These are phyloP conservation scores for Didymosphaeria variabile DNA, from an alignment of 2,329 filamentous ascomycete genomes.

Conservation along the genomic window DNA sequence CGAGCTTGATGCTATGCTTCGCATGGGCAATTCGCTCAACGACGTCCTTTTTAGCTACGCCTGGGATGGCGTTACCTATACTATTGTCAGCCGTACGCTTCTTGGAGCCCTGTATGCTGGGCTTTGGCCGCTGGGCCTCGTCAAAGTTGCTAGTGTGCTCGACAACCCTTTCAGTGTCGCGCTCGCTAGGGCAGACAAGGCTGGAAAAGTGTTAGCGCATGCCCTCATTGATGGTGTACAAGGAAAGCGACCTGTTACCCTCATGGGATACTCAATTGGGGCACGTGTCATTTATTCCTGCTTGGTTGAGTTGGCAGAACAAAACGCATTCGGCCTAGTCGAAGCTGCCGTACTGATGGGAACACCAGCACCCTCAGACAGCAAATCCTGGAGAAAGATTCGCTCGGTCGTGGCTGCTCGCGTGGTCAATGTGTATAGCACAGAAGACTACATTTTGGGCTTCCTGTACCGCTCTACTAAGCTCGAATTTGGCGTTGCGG, in stretches of 20 bases:
- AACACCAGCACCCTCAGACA: conserved; percentile 75
- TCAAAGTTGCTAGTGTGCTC: conserved; percentile 64
- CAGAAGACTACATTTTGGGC: conserved; percentile 85
- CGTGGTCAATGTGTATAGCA: conserved; percentile 85
- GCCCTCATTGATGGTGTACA: conserved; percentile 81
- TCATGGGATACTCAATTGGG: conserved; percentile 84
- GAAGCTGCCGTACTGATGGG: conserved; percentile 86
- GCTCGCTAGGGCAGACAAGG: conserved; percentile 79
- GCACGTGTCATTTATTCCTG: conserved; percentile 84
- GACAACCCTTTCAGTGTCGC: conserved; percentile 85
- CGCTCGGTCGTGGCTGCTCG: conserved; percentile 80
- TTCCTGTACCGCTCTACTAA: conserved; percentile 86
- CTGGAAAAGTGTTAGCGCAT: conserved; percentile 79
- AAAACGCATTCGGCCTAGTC: conserved; percentile 81
- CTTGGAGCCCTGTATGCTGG: conserved; percentile 56
- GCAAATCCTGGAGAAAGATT: conserved; percentile 76
- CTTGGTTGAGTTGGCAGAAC: conserved; percentile 76
- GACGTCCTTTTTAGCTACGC: conserved; percentile 79
- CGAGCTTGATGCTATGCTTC: conserved; percentile 79
- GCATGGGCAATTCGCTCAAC: conserved; percentile 78
- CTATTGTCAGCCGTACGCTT: conserved; percentile 71
- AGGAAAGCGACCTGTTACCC: conserved; percentile 78
- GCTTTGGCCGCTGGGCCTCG: conserved; percentile 56
- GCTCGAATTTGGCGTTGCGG: conserved; percentile 82
- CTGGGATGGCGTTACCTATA: conserved; percentile 75